A percentile compares a stretch with the other conserved stretches of the same genome.
Conservation (phyloP, 768 basidiomycete genomes). For the Boletus reticuloceps region DNA sequence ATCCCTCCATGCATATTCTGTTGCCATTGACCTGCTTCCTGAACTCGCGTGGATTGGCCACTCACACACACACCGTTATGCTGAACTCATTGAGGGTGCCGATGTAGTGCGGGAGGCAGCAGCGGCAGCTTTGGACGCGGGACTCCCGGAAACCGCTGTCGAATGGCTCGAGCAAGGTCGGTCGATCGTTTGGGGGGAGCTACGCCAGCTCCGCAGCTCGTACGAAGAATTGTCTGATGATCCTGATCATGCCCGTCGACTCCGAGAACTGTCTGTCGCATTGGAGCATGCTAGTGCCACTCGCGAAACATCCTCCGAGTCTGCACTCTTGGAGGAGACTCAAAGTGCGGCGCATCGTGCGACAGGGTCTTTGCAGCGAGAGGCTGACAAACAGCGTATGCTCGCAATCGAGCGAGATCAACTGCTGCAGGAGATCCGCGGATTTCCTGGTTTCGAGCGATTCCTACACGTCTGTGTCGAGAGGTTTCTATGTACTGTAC, state of each 20-base stretch:
- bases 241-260: background rate
- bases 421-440: background rate
- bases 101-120: background rate
- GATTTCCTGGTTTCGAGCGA: background rate
- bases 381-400: background rate
- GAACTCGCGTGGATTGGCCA: background rate
- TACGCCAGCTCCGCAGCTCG: background rate
- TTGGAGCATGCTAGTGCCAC: background rate
- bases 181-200: constrained; percentile 1
- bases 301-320: background rate
- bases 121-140: background rate
- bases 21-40: background rate
- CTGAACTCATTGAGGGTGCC: background rate
- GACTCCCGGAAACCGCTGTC: background rate
- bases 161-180: constrained; percentile 15
- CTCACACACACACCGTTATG: background rate
- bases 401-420: background rate
- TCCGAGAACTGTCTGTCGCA: background rate
- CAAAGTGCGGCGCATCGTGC: background rate
- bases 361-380: background rate
- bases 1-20: background rate
- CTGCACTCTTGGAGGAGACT: background rate
- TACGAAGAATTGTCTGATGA: background rate
- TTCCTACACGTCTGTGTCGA: background rate
- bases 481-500: too few relatives aligned